These are phyloP conservation scores for Haplosporangium gracile DNA, from an alignment of 192 early-diverging fungal species.

Conservation along the genomic window DNA sequence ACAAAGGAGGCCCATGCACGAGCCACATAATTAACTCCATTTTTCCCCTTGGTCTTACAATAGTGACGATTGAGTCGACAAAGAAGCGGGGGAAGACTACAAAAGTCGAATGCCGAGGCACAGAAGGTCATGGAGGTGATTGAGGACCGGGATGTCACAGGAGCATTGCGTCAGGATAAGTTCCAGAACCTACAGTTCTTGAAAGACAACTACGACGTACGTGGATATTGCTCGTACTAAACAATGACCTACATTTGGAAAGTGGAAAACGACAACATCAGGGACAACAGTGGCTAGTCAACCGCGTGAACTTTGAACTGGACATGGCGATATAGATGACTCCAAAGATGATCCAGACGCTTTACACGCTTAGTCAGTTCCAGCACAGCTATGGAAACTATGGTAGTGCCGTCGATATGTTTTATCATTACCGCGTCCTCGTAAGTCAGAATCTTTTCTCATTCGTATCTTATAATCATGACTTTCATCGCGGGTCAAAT, in stretches of 20 bases:
- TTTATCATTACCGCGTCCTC: conserved; percentile 91
- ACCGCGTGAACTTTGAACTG: too few relatives aligned
- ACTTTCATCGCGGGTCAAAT: too few relatives aligned
- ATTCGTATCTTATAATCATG: conserved; percentile 67
- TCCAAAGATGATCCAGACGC: conserved; percentile 84
- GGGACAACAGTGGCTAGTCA: too few relatives aligned
- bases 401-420: conserved; percentile 89
- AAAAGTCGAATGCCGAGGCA: conserved; percentile 80
- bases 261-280: too few relatives aligned
- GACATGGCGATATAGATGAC: conserved; percentile 70
- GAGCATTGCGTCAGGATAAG: conserved; percentile 94
- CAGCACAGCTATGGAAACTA: conserved; percentile 96
- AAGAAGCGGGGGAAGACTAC: conserved; percentile 82
- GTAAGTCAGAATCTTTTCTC: too few relatives aligned
- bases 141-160: conserved; percentile 91
- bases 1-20: too few relatives aligned
- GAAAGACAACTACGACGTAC: conserved; percentile 85
- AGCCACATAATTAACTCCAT: too few relatives aligned
- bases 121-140: conserved; percentile 90
- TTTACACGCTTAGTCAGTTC: conserved; percentile 91
- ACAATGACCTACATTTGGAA: too few relatives aligned
- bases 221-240: not conserved
- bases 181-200: conserved; percentile 90
- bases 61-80: too few relatives aligned
- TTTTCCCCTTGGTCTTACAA: too few relatives aligned